Base-by-base conservation (phyloP, 2,329 filamentous ascomycete species). In the Teratosphaeria epicoccoides region DNA sequence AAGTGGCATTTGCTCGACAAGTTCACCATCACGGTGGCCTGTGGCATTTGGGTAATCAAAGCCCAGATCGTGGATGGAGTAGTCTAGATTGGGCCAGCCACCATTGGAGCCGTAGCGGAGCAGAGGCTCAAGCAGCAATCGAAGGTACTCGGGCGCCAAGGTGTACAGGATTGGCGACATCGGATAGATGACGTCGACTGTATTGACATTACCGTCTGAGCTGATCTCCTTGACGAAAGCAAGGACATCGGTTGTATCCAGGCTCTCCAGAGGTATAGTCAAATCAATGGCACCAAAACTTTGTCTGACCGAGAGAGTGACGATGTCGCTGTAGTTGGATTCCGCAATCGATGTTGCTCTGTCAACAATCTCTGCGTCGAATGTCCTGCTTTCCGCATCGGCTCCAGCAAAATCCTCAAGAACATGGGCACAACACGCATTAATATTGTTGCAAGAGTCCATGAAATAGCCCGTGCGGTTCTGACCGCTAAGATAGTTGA, bases 121-220 rank as follows among this genome's bases (percentile, higher is more conserved):
- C 1, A 68, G 53, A 6, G 66, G 66, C 46, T 68, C 66, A 4
- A 68, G 60, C 24, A 75, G 63, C 0, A 75, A 59, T 24, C 67
- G 68, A 1, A 67, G 51, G 45, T 63, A 63, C 33, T 65, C 66
- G 7, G 66, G 59, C 0, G 64, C 50, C 9, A 57, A 62, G 12
- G 59, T 57, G 50, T 68, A 67, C 33, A 40, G 33, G 23, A 66
- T 61, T 1, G 64, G 63, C 24, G 57, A 53, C 43, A 60, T 59
- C 2, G 62, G 64, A 50, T 61, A 66, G 52, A 66, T 61, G 7
- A 64, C 65, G 54, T 60, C 58, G 6, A 91, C 85, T 0, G 87
- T 91, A 65, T 93, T 87, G 67, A 84, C 83, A 61, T 93, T 91
- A 2, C 87, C 87, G 60, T 91, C 85, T 2, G 85, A 89, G 1